Evolutionary conservation across 2,329 filamentous ascomycete genomes (phyloP).

Genomic region (Paraconiothyrium brasiliense): DNA sequence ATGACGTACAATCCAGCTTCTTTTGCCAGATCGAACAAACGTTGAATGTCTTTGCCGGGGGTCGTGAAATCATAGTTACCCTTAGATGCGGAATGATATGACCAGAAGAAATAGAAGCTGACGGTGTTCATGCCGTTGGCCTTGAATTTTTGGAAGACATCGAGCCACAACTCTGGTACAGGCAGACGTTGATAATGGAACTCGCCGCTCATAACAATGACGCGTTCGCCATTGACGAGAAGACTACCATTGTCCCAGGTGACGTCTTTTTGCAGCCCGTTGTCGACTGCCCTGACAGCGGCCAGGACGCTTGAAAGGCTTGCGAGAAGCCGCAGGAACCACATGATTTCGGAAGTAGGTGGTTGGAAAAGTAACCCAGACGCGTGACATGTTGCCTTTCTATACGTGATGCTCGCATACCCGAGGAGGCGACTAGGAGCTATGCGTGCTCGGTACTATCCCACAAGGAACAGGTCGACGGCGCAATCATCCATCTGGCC

Average conservation of each 20-base stretch:
- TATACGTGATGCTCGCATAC: conserved; percentile 5
- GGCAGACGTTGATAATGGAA: conserved; percentile 65
- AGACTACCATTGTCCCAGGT: conserved; percentile 64
- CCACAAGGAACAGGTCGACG: neutral
- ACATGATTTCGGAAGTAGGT: neutral
- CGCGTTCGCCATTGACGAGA: conserved; percentile 58
- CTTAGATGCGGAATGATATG: conserved; percentile 57
- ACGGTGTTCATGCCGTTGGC: conserved; percentile 64
- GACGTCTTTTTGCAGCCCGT: conserved; percentile 50
- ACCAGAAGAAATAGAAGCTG: conserved; percentile 62
- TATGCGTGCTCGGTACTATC: conserved; percentile 2
- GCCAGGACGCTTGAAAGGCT: conserved; percentile 6
- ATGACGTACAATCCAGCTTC: conserved; percentile 63
- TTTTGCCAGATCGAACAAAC: conserved; percentile 61
- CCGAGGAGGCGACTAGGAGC: neutral
- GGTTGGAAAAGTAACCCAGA: no score
- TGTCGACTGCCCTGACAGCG: conserved; percentile 32
- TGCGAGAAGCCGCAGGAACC: conserved; percentile 5
- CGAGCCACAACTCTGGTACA: conserved; percentile 63
- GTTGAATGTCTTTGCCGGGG: conserved; percentile 61
- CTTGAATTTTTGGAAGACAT: conserved; percentile 65
- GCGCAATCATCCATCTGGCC: neutral
- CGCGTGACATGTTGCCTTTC: conserved; percentile 9
- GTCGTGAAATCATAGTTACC: conserved; percentile 61
- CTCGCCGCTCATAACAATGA: conserved; percentile 61